Base-by-base conservation (phyloP, 148 eudicot species). In the Camellia sinensis region DNA sequence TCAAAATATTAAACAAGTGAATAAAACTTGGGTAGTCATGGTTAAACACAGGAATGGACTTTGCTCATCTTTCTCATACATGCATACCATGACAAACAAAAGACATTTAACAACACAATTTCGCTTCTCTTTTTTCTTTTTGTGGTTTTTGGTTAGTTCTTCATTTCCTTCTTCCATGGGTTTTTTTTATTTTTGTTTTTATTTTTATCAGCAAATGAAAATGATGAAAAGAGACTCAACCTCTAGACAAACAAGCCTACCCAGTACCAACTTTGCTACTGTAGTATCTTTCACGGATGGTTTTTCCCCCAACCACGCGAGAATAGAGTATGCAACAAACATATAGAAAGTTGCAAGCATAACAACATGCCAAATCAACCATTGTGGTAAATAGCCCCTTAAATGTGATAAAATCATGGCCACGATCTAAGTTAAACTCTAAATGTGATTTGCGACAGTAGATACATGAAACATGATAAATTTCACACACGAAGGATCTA, bases 401-500 rank as follows among this genome's bases (percentile, higher is more conserved):
- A 67, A 67, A 52, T 40, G 53, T 67, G 52, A n/a, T 53, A 67
- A 65, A 48, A 67, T 6, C 48, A 41, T 40, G 1, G 46, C 44
- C 67, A 43, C 11, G 29, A 18, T 59, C 45, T 29, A 73, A 19
- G 44, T 66, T 75, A 57, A 29, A 15, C 52, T 45, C 57, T 53
- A 67, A 77, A 60, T 80, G 60, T 48, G 56, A 77, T 82, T 75
- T 63, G 75, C 52, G 54, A 77, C 41, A 60, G 78, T 73, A 80
- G 61, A 74, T 86, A 83, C 87, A 87, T 77, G 85, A 84, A 73
- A 80, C 83, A 69, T 44, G 80, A 81, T 75, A 72, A 85, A 83
- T 86, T 80, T 88, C 81, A 85, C 84, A 79, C 84, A 85, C 77
- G 52, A 74, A 79, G 77, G 75, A 78, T 81, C 84, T 82, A 85